phyloP scores from a whole-genome alignment of 495 filamentous ascomycete genomes.

The Tricharina praecox region DNA sequence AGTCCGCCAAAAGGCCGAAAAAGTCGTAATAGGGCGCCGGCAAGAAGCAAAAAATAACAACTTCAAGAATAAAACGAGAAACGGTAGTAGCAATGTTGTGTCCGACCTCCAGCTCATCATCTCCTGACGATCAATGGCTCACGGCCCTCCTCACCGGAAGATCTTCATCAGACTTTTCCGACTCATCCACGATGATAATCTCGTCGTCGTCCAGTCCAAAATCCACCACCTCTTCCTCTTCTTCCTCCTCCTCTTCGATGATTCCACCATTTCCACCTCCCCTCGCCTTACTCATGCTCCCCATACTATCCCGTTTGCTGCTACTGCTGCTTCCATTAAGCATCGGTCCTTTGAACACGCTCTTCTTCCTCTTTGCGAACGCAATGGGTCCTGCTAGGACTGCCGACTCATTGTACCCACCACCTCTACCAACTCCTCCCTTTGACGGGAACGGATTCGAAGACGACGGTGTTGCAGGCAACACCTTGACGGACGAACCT shows the following conservation, averaged over 20 bases:
- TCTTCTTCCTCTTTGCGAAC: conserved; percentile 81
- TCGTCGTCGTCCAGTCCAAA: conserved; percentile 3
- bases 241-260: conserved; percentile 67
- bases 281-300: conserved; percentile 37
- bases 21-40: too few relatives aligned
- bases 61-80: too few relatives aligned
- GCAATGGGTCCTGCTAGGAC: conserved; percentile 43
- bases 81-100: too few relatives aligned
- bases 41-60: too few relatives aligned
- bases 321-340: conserved; percentile 31
- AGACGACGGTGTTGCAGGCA: conserved; percentile 72
- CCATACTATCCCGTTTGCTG: conserved; percentile 27
- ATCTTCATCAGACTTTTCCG: background rate
- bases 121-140: conserved; percentile 5
- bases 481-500: conserved; percentile 78
- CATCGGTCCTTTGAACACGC: conserved; percentile 76
- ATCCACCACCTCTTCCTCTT: conserved; percentile 26
- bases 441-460: conserved; percentile 57
- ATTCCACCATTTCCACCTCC: conserved; percentile 62
- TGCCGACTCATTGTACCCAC: conserved; percentile 29
- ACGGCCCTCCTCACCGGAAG: background rate
- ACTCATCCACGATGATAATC: background rate
- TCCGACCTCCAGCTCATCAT: too few relatives aligned
- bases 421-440: conserved; percentile 63
- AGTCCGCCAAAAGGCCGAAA: too few relatives aligned